Conservation (phyloP, 2,329 filamentous ascomycete species). For the Colletotrichum euphorbiae region DNA sequence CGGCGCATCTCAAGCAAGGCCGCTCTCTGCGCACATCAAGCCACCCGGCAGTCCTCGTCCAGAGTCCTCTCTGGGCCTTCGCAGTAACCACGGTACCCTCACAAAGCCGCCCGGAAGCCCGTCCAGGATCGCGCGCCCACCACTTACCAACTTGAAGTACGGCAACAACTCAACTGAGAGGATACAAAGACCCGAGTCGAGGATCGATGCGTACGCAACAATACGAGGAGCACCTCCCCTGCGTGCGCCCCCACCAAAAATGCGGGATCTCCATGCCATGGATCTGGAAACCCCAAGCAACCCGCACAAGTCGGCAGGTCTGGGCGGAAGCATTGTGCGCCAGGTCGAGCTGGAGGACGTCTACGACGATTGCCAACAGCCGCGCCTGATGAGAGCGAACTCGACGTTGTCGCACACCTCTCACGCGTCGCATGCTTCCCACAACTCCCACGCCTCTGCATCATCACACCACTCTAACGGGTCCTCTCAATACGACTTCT, state of each 20-base stretch:
- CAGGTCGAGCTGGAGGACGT: conserved; percentile 82
- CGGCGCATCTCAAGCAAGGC: conserved; percentile 34
- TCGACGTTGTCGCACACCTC: conserved; percentile 53
- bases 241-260: conserved; percentile 86
- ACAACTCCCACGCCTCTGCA: conserved; percentile 43
- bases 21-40: conserved; percentile 38
- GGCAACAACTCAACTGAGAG: conserved; percentile 87
- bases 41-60: conserved; percentile 18
- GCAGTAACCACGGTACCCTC: conserved; percentile 38
- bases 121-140: conserved; percentile 75
- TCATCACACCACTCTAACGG: conserved; percentile 47
- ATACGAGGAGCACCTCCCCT: conserved; percentile 67
- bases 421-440: conserved; percentile 49
- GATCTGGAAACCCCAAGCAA: conserved; percentile 64
- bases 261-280: conserved; percentile 78
- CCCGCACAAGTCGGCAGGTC: conserved; percentile 60
- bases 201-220: conserved; percentile 52
- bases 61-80: conserved; percentile 37
- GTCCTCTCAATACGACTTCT: conserved; percentile 53
- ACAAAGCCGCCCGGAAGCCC: conserved; percentile 62
- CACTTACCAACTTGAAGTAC: conserved; percentile 75
- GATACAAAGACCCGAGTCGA: conserved; percentile 54
- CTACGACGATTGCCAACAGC: conserved; percentile 70
- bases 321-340: conserved; percentile 68
- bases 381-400: conserved; percentile 52